Percentiles rank a stretch among this genome's conserved stretches.
Conservation (phyloP, 495 filamentous ascomycete species). For the Talaromyces adpressus region DNA sequence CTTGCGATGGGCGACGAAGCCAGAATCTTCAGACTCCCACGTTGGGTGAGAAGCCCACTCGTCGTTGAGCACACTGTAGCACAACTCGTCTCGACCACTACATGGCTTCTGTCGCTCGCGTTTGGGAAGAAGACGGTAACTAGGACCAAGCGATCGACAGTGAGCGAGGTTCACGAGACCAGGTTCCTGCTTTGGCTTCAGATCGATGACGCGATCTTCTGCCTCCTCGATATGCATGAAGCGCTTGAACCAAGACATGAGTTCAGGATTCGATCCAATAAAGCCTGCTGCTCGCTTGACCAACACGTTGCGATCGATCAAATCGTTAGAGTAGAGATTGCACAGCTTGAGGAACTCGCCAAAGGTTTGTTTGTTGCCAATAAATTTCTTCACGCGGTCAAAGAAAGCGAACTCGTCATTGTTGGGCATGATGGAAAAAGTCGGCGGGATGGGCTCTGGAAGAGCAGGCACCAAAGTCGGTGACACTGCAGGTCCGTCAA, state of each 20-base stretch:
- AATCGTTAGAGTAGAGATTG: conserved; percentile 84
- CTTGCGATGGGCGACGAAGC: conserved; percentile 96
- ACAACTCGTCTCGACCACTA: conserved; percentile 90
- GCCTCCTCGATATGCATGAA: conserved; percentile 67
- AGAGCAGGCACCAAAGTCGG: conserved; percentile 81
- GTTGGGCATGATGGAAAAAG: conserved; percentile 44
- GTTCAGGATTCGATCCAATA: conserved; percentile 79
- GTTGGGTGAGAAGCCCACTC: conserved; percentile 98
- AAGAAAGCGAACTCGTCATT: conserved; percentile 90
- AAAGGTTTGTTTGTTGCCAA: conserved; percentile 83
- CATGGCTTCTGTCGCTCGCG: conserved; percentile 81
- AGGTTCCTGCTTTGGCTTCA: conserved; percentile 61
- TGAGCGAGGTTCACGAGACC: conserved; percentile 83
- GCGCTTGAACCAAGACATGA: conserved; percentile 76
- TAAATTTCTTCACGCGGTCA: conserved; percentile 92
- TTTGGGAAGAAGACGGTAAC: conserved; percentile 87
- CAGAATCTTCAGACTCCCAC: conserved; percentile 97
- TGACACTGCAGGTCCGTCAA: conserved; percentile 67
- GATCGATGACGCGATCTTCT: conserved; percentile 70
- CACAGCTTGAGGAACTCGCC: conserved; percentile 94
- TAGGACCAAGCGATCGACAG: conserved; percentile 87
- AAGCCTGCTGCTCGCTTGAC: conserved; percentile 76
- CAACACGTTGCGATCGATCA: conserved; percentile 76
- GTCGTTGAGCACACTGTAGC: conserved; percentile 85
- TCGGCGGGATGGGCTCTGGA: conserved; percentile 77